Conservation (phyloP, 2,329 filamentous ascomycete genomes). For the Bipolaris bicolor region DNA sequence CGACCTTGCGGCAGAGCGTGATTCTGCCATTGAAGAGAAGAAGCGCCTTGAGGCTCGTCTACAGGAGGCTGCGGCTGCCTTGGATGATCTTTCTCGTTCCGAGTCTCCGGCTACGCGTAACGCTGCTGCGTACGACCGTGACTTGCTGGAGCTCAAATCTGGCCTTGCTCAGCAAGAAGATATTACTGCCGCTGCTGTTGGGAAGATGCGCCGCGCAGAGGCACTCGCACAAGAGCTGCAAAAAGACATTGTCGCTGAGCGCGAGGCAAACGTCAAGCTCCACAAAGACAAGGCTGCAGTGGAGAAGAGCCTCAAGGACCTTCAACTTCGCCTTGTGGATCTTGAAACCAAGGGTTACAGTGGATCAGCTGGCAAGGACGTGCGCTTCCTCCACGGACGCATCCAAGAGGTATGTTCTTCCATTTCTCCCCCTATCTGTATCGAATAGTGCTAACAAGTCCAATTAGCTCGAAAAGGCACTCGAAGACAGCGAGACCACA, state of each 20-base stretch:
- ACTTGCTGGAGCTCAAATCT: constrained; percentile 87
- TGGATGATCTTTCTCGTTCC: constrained; percentile 85
- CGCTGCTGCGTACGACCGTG: constrained; percentile 85
- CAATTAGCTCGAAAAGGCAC: constrained; percentile 79
- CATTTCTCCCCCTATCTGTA: background rate
- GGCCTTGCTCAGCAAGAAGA: constrained; percentile 92
- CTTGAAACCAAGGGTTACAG: constrained; percentile 93
- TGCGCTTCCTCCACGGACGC: constrained; percentile 90
- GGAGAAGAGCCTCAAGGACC: constrained; percentile 88
- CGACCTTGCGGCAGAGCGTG: constrained; percentile 83
- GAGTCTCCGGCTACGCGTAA: constrained; percentile 88
- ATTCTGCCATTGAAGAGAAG: constrained; percentile 86
- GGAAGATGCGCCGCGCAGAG: constrained; percentile 96
- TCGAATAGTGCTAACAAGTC: constrained; percentile 18
- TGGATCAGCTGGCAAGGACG: constrained; percentile 89
- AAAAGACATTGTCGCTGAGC: constrained; percentile 86
- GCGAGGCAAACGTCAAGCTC: constrained; percentile 79
- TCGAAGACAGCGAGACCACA: constrained; percentile 81
- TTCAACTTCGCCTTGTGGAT: constrained; percentile 88
- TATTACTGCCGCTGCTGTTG: constrained; percentile 85
- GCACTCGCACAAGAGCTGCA: constrained; percentile 86
- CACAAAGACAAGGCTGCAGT: constrained; percentile 89
- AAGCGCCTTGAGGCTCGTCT: constrained; percentile 83
- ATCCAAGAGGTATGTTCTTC: constrained; percentile 81
- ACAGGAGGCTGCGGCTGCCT: constrained; percentile 82